Evolutionary conservation across 371 early-diverging fungal genomes (phyloP).

Genomic region (Coelomomyces lativittatus): DNA sequence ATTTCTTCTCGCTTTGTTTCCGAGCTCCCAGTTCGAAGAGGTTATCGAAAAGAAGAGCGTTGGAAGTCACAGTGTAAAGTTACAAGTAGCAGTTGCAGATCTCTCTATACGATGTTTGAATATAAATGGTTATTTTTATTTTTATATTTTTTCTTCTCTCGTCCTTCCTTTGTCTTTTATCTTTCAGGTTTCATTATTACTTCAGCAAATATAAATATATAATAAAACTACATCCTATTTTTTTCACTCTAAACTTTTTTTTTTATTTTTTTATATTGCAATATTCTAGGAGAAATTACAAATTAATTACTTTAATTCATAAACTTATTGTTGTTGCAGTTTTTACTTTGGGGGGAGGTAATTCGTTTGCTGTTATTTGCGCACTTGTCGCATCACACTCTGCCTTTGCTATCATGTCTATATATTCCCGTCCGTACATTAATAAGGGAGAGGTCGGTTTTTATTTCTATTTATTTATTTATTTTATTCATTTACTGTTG

Average conservation of each 20-base stretch:
- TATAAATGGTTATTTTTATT: background rate
- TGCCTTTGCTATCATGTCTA: background rate
- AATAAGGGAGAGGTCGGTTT: background rate
- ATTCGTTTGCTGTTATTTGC: background rate
- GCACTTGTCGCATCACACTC: background rate
- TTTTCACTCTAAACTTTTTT: too few relatives aligned
- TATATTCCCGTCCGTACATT: slow-evolving; percentile 1
- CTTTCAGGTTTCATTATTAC: too few relatives aligned
- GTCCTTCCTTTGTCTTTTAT: too few relatives aligned
- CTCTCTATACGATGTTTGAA: background rate
- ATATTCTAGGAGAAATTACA: slow-evolving; percentile 1
- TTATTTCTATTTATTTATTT: background rate
- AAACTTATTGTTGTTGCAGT: background rate
- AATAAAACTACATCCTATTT: too few relatives aligned
- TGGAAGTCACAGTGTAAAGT: background rate
- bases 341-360: background rate
- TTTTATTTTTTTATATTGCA: background rate
- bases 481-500: background rate
- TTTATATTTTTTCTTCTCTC: background rate
- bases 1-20: background rate
- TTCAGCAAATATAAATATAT: background rate
- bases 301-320: slow-evolving; percentile 1
- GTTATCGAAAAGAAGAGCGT: background rate
- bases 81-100: slow-evolving; percentile 1
- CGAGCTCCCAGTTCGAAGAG: background rate